Conservation (phyloP, 495 filamentous ascomycete genomes). For the Hypoxylon lienhwacheense region DNA sequence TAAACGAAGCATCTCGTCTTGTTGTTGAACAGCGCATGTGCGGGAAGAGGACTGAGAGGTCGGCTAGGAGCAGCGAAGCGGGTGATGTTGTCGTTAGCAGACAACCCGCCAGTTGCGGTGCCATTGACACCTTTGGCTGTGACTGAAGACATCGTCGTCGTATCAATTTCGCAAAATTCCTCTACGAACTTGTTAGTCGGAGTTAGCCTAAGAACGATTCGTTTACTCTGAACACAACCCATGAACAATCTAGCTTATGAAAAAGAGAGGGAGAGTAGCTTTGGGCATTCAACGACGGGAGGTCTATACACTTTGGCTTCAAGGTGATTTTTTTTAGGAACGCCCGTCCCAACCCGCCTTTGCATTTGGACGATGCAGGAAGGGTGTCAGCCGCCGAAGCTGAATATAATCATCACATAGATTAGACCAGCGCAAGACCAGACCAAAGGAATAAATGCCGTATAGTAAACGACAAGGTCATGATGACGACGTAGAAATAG, state of each 20-base stretch:
- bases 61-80: constrained; percentile 93
- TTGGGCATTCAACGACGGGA: background rate
- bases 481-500: background rate
- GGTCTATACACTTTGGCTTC: constrained; percentile 1
- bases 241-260: background rate
- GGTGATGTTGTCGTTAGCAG: constrained; percentile 97
- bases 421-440: background rate
- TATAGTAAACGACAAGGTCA: background rate
- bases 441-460: background rate
- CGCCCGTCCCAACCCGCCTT: background rate
- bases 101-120: constrained; percentile 49
- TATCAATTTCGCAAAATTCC: constrained; percentile 12
- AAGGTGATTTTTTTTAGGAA: constrained; percentile 1
- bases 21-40: constrained; percentile 91
- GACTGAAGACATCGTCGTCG: constrained; percentile 49
- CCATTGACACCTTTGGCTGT: constrained; percentile 48
- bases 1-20: constrained; percentile 99
- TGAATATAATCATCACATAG: constrained; percentile 4
- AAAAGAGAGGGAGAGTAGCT: constrained; percentile 2
- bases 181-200: constrained; percentile 2
- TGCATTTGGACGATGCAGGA: constrained; percentile 16
- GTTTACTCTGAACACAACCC: constrained; percentile 1
- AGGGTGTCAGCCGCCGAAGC: constrained; percentile 4
- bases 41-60: constrained; percentile 79
- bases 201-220: constrained; percentile 9